These are phyloP conservation scores for Cryptococcus wingfieldii DNA, from an alignment of 1,284 basidiomycete genomes.

Conservation along the genomic window DNA sequence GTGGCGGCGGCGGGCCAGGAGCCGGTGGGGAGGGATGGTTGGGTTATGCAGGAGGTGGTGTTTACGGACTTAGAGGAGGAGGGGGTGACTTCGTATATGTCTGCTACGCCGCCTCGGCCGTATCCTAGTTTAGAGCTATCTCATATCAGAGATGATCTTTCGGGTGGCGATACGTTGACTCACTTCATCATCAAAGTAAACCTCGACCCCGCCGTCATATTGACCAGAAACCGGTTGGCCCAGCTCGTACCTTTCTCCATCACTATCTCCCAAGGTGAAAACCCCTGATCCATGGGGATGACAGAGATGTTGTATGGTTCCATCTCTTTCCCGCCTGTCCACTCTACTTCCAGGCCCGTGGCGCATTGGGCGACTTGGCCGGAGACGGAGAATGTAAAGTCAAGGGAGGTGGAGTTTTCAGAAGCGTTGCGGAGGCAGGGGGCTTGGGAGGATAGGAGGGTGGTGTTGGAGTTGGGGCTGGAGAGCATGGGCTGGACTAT, in stretches of 20 bases:
- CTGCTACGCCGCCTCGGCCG: slow-evolving; percentile 29
- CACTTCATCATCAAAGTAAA: slow-evolving; percentile 39
- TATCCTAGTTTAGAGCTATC: slow-evolving; percentile 20
- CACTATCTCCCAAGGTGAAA: slow-evolving; percentile 27
- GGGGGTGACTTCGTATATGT: slow-evolving; percentile 25
- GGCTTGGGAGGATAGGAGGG: slow-evolving; percentile 23
- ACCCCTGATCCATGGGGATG: slow-evolving; percentile 29
- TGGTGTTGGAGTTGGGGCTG: slow-evolving; percentile 10
- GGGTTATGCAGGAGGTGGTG: slow-evolving; percentile 11
- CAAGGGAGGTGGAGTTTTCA: slow-evolving; percentile 18
- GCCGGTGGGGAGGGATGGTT: slow-evolving; percentile 15
- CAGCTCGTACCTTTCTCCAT: slow-evolving; percentile 13
- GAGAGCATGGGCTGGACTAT: slow-evolving; percentile 10
- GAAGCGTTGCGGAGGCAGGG: slow-evolving; percentile 22
- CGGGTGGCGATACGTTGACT: slow-evolving; percentile 6
- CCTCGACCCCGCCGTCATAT: slow-evolving; percentile 29
- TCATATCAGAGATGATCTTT: background rate
- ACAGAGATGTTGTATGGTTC: slow-evolving; percentile 34
- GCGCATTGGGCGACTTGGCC: slow-evolving; percentile 29
- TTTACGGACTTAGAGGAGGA: background rate
- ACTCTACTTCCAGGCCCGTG: slow-evolving; percentile 28
- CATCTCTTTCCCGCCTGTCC: slow-evolving; percentile 21
- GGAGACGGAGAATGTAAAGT: slow-evolving; percentile 31
- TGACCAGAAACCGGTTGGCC: slow-evolving; percentile 29
- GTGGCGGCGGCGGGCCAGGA: slow-evolving; percentile 24